phyloP scores from a whole-genome alignment of 192 early-diverging fungal species.

The Dissophora ornata region DNA sequence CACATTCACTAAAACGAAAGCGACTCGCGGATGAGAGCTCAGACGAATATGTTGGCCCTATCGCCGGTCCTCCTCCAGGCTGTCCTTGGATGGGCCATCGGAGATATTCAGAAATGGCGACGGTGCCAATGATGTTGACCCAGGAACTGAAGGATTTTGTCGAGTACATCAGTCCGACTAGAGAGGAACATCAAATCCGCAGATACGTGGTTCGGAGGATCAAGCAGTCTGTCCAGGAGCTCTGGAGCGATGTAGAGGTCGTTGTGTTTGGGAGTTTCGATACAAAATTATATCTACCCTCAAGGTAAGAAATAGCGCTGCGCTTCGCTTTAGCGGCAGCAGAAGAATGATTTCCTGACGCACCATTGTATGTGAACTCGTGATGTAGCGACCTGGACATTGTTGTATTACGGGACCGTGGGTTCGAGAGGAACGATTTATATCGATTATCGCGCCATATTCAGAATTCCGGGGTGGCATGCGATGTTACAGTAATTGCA shows the following conservation, averaged over 20 bases:
- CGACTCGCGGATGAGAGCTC: no score
- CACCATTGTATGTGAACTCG: not conserved
- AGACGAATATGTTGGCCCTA: no score
- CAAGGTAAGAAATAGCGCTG: conserved; percentile 89
- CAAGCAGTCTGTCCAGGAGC: conserved; percentile 56
- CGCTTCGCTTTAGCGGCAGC: no score
- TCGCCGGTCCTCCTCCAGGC: conserved; percentile 8
- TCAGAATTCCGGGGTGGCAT: conserved; percentile 54
- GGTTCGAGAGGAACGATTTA: not conserved
- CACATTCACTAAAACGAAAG: not conserved
- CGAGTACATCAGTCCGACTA: conserved; percentile 83
- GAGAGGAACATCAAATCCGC: conserved; percentile 83
- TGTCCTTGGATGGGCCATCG: conserved; percentile 44
- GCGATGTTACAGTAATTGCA: conserved; percentile 67
- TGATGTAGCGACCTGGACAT: conserved; percentile 38
- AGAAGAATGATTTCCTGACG: no score
- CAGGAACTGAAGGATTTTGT: conserved; percentile 83
- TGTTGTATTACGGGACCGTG: not conserved
- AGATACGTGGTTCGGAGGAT: conserved; percentile 75
- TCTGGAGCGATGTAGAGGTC: conserved; percentile 60
- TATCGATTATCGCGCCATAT: conserved; percentile 38
- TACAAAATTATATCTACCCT: conserved; percentile 88
- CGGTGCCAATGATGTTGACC: conserved; percentile 37
- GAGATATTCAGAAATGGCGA: not conserved
- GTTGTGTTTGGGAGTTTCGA: conserved; percentile 90